phyloP scores from a whole-genome alignment of 2,329 filamentous ascomycete species.

The Ceratocystis papillata region DNA sequence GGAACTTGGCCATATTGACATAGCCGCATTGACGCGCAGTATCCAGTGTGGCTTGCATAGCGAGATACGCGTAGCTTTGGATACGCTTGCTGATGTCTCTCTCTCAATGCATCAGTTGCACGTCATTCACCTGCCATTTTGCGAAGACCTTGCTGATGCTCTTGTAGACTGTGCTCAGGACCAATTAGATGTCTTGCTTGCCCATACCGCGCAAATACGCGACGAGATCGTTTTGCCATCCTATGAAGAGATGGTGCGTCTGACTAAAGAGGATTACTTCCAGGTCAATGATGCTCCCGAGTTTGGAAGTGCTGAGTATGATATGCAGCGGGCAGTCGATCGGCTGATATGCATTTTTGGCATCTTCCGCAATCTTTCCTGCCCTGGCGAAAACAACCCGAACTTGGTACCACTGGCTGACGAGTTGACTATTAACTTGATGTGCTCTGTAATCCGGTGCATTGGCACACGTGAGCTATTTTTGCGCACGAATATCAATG shows the following conservation, averaged over 20 bases:
- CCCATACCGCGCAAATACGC: constrained; percentile 73
- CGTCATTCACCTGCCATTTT: constrained; percentile 56
- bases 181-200: constrained; percentile 71
- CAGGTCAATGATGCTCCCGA: constrained; percentile 59
- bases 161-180: constrained; percentile 85
- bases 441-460: constrained; percentile 73
- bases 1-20: constrained; percentile 80
- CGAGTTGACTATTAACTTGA: constrained; percentile 66
- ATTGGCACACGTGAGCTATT: constrained; percentile 83
- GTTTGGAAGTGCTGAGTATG: constrained; percentile 67
- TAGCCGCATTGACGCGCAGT: constrained; percentile 79
- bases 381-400: constrained; percentile 47
- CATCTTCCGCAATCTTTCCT: constrained; percentile 85
- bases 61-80: constrained; percentile 81
- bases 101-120: constrained; percentile 54
- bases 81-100: constrained; percentile 62
- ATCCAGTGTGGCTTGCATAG: constrained; percentile 80
- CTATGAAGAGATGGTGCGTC: constrained; percentile 78
- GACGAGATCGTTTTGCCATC: constrained; percentile 72
- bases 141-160: constrained; percentile 80
- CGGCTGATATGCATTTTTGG: constrained; percentile 82
- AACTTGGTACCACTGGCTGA: constrained; percentile 70
- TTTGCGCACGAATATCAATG: constrained; percentile 69
- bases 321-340: constrained; percentile 77
- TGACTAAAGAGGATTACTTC: constrained; percentile 64